Evolutionary conservation across 495 filamentous ascomycete genomes (phyloP).

Genomic region (Penicillium macrosclerotiorum): DNA sequence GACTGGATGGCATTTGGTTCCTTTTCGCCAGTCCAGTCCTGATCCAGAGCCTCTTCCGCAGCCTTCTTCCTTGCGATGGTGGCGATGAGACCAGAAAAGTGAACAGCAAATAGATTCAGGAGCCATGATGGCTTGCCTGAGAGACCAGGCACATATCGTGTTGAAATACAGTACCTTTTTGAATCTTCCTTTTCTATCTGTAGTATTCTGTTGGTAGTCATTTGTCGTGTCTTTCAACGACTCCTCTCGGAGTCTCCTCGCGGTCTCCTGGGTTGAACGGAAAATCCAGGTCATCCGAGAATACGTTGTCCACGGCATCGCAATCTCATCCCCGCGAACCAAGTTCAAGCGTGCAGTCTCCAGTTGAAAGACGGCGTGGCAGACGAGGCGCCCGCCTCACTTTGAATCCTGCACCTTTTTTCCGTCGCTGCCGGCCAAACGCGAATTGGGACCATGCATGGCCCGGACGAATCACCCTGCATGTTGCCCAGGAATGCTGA

Average conservation of each 20-base stretch:
- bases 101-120: conserved; percentile 25
- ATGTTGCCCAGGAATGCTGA: background rate
- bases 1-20: conserved; percentile 37
- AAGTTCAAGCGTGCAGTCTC: too few species aligned
- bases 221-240: too few species aligned
- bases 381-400: conserved; percentile 8
- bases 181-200: background rate
- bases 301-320: conserved; percentile 4
- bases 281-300: too few species aligned
- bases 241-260: too few species aligned
- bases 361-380: too few species aligned
- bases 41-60: conserved; percentile 19
- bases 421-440: too few species aligned
- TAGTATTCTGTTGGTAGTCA: background rate
- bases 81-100: conserved; percentile 33
- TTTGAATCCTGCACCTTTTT: conserved; percentile 9
- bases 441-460: conserved; percentile 9
- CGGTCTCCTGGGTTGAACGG: background rate
- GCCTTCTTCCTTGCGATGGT: conserved; percentile 17
- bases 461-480: conserved; percentile 1
- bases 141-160: conserved; percentile 25
- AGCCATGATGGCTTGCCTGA: conserved; percentile 12
- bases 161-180: conserved; percentile 18
- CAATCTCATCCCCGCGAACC: too few species aligned
- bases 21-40: conserved; percentile 34